phyloP scores from a whole-genome alignment of 441 rosid genomes.

The Jatropha multifida region DNA sequence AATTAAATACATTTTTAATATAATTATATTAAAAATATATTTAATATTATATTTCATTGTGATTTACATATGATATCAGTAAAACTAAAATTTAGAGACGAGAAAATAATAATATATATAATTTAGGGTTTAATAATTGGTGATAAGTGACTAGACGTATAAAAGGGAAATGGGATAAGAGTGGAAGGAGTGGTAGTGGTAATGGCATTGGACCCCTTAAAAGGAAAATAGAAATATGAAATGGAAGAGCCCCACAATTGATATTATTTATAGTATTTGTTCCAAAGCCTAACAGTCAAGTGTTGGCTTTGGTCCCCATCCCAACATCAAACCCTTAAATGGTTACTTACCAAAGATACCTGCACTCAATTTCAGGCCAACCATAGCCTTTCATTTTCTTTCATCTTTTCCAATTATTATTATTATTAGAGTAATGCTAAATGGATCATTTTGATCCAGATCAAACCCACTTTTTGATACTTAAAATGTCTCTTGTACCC shows the following conservation, averaged over 20 bases:
- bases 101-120: slow-evolving; percentile 26
- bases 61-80: no score
- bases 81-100: no score
- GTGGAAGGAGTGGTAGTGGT: slow-evolving; percentile 13
- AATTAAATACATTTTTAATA: no score
- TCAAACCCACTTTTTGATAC: no score
- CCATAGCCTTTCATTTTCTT: slow-evolving; percentile 22
- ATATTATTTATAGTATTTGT: slow-evolving; percentile 23
- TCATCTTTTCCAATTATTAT: background rate
- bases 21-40: no score
- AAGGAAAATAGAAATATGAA: slow-evolving; percentile 7
- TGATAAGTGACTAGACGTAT: slow-evolving; percentile 37
- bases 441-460: no score
- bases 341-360: slow-evolving; percentile 30
- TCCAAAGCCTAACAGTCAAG: slow-evolving; percentile 26
- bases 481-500: no score
- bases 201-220: slow-evolving; percentile 19
- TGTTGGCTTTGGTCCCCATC: slow-evolving; percentile 28
- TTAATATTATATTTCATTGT: no score
- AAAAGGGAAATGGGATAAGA: slow-evolving; percentile 39
- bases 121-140: slow-evolving; percentile 35
- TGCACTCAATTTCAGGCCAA: slow-evolving; percentile 27
- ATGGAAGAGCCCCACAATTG: slow-evolving; percentile 20
- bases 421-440: background rate
- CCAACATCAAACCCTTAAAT: slow-evolving; percentile 28